Conservation (phyloP, 148 eudicot species). For the Vaccinium darrowii region DNA sequence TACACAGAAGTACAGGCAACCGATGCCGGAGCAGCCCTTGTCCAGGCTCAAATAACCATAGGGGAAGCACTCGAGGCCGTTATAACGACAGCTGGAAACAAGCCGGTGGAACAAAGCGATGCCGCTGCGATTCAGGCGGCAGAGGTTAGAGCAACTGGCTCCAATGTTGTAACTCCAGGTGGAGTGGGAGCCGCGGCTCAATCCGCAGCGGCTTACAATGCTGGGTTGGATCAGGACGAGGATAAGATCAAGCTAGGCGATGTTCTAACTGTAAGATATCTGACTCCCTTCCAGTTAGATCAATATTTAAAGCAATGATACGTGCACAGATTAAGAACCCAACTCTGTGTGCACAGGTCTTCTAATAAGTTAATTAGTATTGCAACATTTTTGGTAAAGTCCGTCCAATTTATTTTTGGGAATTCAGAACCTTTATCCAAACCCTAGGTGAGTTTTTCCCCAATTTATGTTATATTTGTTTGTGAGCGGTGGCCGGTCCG, state of each 20-base stretch:
- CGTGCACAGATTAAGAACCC: no score
- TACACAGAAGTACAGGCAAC: slow-evolving; percentile 14
- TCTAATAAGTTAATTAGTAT: no score
- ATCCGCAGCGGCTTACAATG: slow-evolving; percentile 30
- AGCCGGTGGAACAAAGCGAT: slow-evolving; percentile 36
- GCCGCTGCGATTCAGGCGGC: slow-evolving; percentile 43
- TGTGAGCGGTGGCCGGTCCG: no score
- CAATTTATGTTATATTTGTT: no score
- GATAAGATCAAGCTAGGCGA: slow-evolving; percentile 37
- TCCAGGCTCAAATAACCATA: slow-evolving; percentile 27
- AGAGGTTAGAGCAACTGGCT: slow-evolving; percentile 31
- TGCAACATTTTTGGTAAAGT: no score
- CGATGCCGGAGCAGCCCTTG: neutral
- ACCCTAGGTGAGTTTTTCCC: no score
- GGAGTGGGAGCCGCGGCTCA: slow-evolving; percentile 35
- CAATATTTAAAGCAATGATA: no score
- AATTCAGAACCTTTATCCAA: no score
- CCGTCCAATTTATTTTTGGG: no score
- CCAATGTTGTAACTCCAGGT: slow-evolving; percentile 25
- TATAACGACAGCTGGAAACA: slow-evolving; percentile 22
- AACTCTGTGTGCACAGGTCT: no score
- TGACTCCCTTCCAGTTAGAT: neutral
- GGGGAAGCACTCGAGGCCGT: slow-evolving; percentile 45
- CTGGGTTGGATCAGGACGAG: slow-evolving; percentile 7
- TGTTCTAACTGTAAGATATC: slow-evolving; percentile 22